Percentiles rank a stretch among this genome's conserved stretches.
Conservation (phyloP, 2,329 filamentous ascomycete species). For the Sclerotinia glacialis region DNA sequence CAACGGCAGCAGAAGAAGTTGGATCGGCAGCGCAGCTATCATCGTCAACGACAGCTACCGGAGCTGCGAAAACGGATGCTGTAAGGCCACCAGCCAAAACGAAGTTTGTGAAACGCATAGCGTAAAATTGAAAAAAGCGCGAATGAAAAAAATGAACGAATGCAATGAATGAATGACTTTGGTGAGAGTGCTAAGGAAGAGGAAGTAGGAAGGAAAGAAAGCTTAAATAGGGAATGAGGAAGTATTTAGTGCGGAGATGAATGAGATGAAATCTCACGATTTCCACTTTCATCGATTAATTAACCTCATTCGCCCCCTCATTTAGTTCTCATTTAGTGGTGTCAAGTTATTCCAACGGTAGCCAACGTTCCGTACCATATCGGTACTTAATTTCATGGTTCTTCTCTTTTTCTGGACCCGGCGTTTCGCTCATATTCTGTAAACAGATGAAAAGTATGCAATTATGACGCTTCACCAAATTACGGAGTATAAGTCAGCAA, state of each 20-base stretch:
- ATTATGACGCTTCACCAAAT: background rate
- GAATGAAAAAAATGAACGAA: conserved; percentile 8
- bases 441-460: background rate
- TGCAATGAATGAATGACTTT: conserved; percentile 1
- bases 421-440: conserved; percentile 11
- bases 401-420: conserved; percentile 1
- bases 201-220: background rate
- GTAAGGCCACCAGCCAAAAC: conserved; percentile 21
- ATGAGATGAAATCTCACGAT: background rate
- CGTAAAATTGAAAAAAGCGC: conserved; percentile 5
- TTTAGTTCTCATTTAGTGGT: conserved; percentile 4
- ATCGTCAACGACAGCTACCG: conserved; percentile 20
- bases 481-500: background rate
- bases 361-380: background rate
- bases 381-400: conserved; percentile 10
- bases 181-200: conserved; percentile 10
- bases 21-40: conserved; percentile 19
- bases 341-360: background rate
- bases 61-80: conserved; percentile 20
- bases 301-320: background rate
- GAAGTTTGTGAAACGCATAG: conserved; percentile 21
- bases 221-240: background rate
- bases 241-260: conserved; percentile 12
- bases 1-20: conserved; percentile 4
- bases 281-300: conserved; percentile 10